Percentiles rank a stretch among this genome's conserved stretches.
Conservation (phyloP, 2,329 filamentous ascomycete species). For the Pestalotiopsis sp. region DNA sequence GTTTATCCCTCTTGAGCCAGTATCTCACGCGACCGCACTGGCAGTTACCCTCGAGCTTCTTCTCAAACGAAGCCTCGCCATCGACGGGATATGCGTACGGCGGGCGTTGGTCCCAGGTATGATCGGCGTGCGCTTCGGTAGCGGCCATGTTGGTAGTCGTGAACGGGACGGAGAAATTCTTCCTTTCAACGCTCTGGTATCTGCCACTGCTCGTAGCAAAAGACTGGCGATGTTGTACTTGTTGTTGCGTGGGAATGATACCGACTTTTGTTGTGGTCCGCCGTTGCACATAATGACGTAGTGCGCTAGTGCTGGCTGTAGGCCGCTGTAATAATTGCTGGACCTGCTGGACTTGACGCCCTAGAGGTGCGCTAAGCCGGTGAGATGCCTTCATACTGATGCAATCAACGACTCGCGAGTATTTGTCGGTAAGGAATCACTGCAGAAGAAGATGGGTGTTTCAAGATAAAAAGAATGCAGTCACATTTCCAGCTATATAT, state of each 20-base stretch:
- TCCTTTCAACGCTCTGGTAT: neutral
- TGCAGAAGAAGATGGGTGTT: neutral
- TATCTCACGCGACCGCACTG: conserved; percentile 79
- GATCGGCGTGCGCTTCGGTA: neutral
- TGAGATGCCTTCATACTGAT: neutral
- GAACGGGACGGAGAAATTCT: too few species aligned
- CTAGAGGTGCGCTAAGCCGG: neutral
- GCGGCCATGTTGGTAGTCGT: neutral
- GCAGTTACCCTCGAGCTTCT: conserved; percentile 48
- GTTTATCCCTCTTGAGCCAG: conserved; percentile 66
- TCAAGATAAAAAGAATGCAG: too few species aligned
- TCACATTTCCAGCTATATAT: too few species aligned
- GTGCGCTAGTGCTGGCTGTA: neutral
- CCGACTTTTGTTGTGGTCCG: neutral
- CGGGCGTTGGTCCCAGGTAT: conserved; percentile 16
- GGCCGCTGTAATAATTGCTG: neutral
- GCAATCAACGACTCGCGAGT: neutral
- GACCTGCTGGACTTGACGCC: neutral
- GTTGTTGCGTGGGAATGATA: neutral
- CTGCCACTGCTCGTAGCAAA: neutral
- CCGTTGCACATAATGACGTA: neutral
- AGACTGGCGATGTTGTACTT: neutral
- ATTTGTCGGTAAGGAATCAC: neutral
- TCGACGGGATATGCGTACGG: conserved; percentile 26
- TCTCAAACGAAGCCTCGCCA: conserved; percentile 23